phyloP scores from a whole-genome alignment of 2,329 filamentous ascomycete species.

The Zopfia rhizophila region DNA sequence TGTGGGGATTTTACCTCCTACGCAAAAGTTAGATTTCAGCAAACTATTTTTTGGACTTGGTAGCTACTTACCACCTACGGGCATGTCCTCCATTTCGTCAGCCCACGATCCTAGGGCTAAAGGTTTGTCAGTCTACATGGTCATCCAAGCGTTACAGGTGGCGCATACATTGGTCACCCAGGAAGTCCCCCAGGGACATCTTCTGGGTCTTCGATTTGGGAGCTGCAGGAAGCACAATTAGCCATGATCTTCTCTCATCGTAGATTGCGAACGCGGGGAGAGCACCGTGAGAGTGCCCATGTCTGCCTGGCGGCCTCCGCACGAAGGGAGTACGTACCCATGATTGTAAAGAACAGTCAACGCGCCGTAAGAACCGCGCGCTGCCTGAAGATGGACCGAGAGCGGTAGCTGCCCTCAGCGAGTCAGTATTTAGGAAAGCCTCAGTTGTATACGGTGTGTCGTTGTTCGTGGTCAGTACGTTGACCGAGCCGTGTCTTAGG shows the following conservation, averaged over 20 bases:
- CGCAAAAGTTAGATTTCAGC: slow-evolving; percentile 34
- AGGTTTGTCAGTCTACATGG: slow-evolving; percentile 38
- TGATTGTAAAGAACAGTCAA: slow-evolving; percentile 66
- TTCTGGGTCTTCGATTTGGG: slow-evolving; percentile 95
- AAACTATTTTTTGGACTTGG: neutral
- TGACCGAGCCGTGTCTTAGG: slow-evolving; percentile 27
- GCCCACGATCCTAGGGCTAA: slow-evolving; percentile 91
- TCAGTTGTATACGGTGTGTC: slow-evolving; percentile 23
- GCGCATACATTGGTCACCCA: slow-evolving; percentile 85
- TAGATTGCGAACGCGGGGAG: slow-evolving; percentile 32
- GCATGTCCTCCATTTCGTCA: slow-evolving; percentile 94
- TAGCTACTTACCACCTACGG: slow-evolving; percentile 73
- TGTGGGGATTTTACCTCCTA: slow-evolving; percentile 37
- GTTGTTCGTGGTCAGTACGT: slow-evolving; percentile 32
- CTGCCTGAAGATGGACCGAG: slow-evolving; percentile 42
- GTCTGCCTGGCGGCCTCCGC: slow-evolving; percentile 35
- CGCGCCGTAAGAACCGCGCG: slow-evolving; percentile 50
- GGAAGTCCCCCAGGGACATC: slow-evolving; percentile 97
- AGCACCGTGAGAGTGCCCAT: slow-evolving; percentile 27
- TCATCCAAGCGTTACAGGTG: slow-evolving; percentile 30
- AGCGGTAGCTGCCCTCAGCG: slow-evolving; percentile 40
- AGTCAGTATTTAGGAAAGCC: slow-evolving; percentile 33
- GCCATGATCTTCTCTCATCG: slow-evolving; percentile 39
- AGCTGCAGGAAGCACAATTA: slow-evolving; percentile 68
- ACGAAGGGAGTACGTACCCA: slow-evolving; percentile 57